Base-by-base conservation (phyloP, 176 grass and related monocot species). In the Cymbopogon citratus region DNA sequence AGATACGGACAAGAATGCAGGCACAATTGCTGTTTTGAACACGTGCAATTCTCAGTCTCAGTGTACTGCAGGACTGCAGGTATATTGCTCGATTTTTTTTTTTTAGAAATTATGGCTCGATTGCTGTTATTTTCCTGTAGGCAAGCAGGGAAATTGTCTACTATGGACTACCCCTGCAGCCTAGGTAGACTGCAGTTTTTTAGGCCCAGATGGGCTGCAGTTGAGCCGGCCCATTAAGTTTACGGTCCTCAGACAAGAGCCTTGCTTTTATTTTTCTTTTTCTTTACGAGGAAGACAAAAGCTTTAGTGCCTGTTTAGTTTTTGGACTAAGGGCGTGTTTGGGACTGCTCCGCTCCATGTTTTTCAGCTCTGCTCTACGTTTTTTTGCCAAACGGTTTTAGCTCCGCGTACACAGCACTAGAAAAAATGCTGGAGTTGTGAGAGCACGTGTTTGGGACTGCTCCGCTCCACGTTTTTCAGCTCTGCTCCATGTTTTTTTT, bases 1-100 rank as follows among this genome's bases (percentile, higher is more conserved):
- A 39, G 63, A 82, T 70, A 35, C 48, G n/a, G 63, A 69, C 63
- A 76, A 81, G n/a, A 77, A 77, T 51, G 71, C 9, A 76, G 78
- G 71, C 41, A 7, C 46, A 18, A 16, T 72, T 72, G 69, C 26
- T 48, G 24, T 25, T 71, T 14, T 29, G 29, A 63, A 63, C 24
- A 63, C 24, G 13, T 43, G 12, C 6, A 63, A 13, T 28, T 4
- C 23, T 69, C 21, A 12, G 66, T 23, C 36, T 70, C 35, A 24
- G 36, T 13, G n/a, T n/a, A n/a, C n/a, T n/a, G 66, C 34, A 13
- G 63, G 18, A 69, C 34, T 40, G 9, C n/a, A 69, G 56, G 21
- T 23, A 24, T 21, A 16, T n/a, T n/a, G n/a, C n/a, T n/a, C n/a
- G n/a, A n/a, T n/a, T n/a, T n/a, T n/a, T n/a, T n/a, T n/a, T n/a